Evolutionary conservation across 768 basidiomycete species (phyloP).

Genomic region (Pleurotus pulmonarius): DNA sequence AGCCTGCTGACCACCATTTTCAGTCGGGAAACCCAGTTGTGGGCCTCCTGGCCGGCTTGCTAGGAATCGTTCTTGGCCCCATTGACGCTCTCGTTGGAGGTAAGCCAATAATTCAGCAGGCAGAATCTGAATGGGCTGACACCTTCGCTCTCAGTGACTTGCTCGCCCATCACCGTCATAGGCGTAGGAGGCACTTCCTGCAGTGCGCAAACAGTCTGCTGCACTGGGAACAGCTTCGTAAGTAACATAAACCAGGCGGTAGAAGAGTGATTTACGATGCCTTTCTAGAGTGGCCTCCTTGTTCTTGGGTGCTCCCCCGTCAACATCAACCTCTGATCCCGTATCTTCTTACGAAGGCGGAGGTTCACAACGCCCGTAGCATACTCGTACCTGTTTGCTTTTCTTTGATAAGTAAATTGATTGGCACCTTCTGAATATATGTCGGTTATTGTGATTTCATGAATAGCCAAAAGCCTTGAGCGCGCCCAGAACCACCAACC

Average conservation of each 20-base stretch:
- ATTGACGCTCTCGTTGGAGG: background rate
- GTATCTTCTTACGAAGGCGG: too few relatives aligned
- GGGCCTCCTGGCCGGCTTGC: too few relatives aligned
- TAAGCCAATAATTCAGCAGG: background rate
- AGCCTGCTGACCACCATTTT: too few relatives aligned
- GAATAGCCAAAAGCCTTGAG: too few relatives aligned
- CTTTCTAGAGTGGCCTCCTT: conserved; percentile 11
- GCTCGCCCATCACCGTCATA: conserved; percentile 18
- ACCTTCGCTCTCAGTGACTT: background rate
- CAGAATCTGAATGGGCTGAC: background rate
- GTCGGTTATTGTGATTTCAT: too few relatives aligned
- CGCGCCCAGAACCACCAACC: too few relatives aligned
- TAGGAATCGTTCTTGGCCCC: too few relatives aligned
- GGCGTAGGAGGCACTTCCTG: conserved; percentile 14
- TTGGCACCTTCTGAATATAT: too few relatives aligned
- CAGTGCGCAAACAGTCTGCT: conserved; percentile 16
- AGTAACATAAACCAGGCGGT: too few relatives aligned
- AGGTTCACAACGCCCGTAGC: background rate
- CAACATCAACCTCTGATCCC: conserved; percentile 11
- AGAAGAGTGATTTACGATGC: background rate
- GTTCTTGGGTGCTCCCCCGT: conserved; percentile 17
- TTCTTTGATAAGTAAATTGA: too few relatives aligned
- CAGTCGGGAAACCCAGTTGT: too few relatives aligned
- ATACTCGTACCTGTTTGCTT: background rate
- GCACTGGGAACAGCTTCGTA: conserved; percentile 18